phyloP scores from a whole-genome alignment of 2,329 filamentous ascomycete genomes.

The Fusarium tjaetaba region DNA sequence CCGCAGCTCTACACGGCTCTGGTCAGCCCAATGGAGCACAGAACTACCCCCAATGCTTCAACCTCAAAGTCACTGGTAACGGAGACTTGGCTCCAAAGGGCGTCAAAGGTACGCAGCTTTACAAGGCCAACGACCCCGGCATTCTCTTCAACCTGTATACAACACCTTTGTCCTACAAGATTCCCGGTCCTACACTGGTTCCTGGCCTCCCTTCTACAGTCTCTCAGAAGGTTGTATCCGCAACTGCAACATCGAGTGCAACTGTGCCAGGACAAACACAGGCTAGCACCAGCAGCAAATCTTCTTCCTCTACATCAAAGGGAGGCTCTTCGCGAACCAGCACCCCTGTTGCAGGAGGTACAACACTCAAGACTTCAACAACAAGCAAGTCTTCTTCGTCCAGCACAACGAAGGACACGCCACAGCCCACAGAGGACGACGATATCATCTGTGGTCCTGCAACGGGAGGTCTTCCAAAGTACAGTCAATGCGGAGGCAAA shows the following conservation, averaged over 20 bases:
- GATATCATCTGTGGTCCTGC: conserved; percentile 33
- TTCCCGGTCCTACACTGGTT: conserved; percentile 43
- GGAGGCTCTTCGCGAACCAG: neutral
- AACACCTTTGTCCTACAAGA: conserved; percentile 38
- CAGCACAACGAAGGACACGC: neutral
- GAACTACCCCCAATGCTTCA: conserved; percentile 63
- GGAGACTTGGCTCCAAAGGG: conserved; percentile 48
- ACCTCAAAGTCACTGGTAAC: conserved; percentile 57
- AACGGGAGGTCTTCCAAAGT: conserved; percentile 32
- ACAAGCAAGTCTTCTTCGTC: neutral
- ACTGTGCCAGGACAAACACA: conserved; percentile 24
- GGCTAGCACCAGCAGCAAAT: neutral
- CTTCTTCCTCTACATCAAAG: neutral
- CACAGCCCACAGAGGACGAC: neutral
- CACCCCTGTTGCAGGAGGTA: neutral
- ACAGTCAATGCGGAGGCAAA: conserved; percentile 36
- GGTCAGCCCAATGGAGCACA: conserved; percentile 58
- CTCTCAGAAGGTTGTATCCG: conserved; percentile 2
- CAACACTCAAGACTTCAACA: conserved; percentile 23
- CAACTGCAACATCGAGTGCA: conserved; percentile 34
- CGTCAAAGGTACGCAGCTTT: conserved; percentile 45
- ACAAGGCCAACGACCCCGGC: conserved; percentile 45
- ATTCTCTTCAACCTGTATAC: conserved; percentile 49
- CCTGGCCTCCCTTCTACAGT: conserved; percentile 34
- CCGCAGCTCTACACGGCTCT: conserved; percentile 55